phyloP scores from a whole-genome alignment of 2,329 filamentous ascomycete species.

The Magnaporthiopsis incrustans region DNA sequence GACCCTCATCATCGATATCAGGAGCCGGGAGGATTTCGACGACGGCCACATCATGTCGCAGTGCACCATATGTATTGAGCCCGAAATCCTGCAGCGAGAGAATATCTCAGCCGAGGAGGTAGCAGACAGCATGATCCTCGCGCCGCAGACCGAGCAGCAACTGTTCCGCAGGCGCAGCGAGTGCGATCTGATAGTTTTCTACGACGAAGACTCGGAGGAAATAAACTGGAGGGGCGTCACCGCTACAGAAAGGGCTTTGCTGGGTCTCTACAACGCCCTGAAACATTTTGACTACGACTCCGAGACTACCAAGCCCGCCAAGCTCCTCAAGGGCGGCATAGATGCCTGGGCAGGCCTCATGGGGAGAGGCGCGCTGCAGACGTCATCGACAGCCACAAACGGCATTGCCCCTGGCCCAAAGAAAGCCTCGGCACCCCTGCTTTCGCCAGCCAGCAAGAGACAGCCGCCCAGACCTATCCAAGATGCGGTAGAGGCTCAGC shows the following conservation, averaged over 20 bases:
- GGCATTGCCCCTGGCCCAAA: slow-evolving; percentile 21
- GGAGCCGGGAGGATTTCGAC: slow-evolving; percentile 72
- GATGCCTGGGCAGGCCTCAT: slow-evolving; percentile 82
- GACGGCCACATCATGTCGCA: slow-evolving; percentile 81
- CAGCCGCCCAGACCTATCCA: slow-evolving; percentile 57
- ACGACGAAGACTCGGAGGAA: slow-evolving; percentile 61
- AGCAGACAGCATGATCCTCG: slow-evolving; percentile 31
- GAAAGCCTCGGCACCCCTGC: background rate
- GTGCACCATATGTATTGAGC: slow-evolving; percentile 84
- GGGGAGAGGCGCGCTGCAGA: slow-evolving; percentile 55
- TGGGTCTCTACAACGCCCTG: slow-evolving; percentile 69
- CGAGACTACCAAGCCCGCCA: slow-evolving; percentile 46
- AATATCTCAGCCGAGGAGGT: slow-evolving; percentile 32
- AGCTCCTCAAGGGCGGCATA: slow-evolving; percentile 73
- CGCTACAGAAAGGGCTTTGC: slow-evolving; percentile 43
- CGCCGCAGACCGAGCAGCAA: slow-evolving; percentile 63
- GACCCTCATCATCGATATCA: slow-evolving; percentile 80
- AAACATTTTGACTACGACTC: slow-evolving; percentile 65
- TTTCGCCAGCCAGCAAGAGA: background rate
- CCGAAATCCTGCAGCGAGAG: slow-evolving; percentile 60
- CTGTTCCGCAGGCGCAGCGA: slow-evolving; percentile 65
- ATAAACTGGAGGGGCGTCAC: slow-evolving; percentile 34
- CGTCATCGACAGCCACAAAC: slow-evolving; percentile 22
- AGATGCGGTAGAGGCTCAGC: slow-evolving; percentile 64
- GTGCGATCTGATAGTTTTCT: slow-evolving; percentile 85